Evolutionary conservation across 2,329 filamentous ascomycete species (phyloP), one percentile per base, ranked within the genome.

Genomic region (Fusarium transvaalense): DNA sequence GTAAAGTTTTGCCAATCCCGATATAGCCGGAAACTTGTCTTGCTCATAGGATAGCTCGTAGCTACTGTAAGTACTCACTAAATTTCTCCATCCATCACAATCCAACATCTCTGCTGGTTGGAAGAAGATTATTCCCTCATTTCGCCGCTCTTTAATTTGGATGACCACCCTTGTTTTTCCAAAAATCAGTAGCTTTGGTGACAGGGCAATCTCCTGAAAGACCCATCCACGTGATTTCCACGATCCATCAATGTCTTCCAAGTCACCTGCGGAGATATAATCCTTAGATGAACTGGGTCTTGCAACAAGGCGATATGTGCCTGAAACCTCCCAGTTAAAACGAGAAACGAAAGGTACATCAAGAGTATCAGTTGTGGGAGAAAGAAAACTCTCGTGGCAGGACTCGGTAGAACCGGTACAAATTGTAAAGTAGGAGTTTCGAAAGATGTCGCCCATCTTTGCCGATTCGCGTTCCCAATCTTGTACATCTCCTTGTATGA

Each of bases 1-100:
- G 10, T 29, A 45, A 0, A 19, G 6, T 4, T 10, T 31, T 15
- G 42, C 42, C 6, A 45, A 6, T 9, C 42, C 42, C 0, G 25
- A 45, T 31, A 45, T 45, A 10, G 42, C 42, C 8, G 42, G 42
- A 31, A 45, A 10, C 4, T 0, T 45, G 7, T 45, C 42, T 10
- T 19, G 19, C 4, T 21, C 3, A 6, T 19, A 45, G 6, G 42
- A 19, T 4, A 45, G 13, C 4, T 14, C 8, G 0, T 0, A 6
- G 0, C 2, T 0, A 21, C 42, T 19, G 6, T 45, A 45, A 0
- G 0, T 0, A 10, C 0, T 0, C 10, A 45, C 42, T 10, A 31
- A 5, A 5, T 5, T 0, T 9, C 25, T 31, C 42, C 42, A 45
- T 19, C 3, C 15, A 1, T 9, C 8, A 42, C 27, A 17, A 27